Evolutionary conservation across 1,284 basidiomycete species (phyloP), one percentile per base, ranked within the genome.

Genomic region (Melampsora abietis-canadensis): DNA sequence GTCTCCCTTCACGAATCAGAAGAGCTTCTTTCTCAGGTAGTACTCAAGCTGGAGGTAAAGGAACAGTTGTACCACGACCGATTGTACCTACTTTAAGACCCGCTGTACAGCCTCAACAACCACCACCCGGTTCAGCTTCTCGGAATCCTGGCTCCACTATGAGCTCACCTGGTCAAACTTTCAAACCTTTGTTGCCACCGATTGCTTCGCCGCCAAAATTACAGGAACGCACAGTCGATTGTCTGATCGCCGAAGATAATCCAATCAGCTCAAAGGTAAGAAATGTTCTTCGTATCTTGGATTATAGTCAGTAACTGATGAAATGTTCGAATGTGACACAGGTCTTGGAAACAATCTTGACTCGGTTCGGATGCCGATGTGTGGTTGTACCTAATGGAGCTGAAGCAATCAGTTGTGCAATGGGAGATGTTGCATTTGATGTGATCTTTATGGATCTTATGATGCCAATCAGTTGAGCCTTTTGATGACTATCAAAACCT

Each of bases 181-280:
- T 57, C 72, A 57, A 76, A 76, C 14, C 77, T 77, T 44, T n/a
- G 30, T 63, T 76, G 17, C 60, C 77, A 17, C 76, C 77, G 10
- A 74, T 78, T 34, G 77, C 76, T 27, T 67, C 88, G 5, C 31
- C 51, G 8, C 54, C 46, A 14, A 47, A 63, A 8, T 12, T 68
- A n/a, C 70, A 70, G 34, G 64, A 68, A 37, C 68, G 80, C 44
- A 80, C 89, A 21, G 88, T 98, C 68, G 94, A 92, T 24, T 94
- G 93, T 79, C 83, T 99, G 46, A 86, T 99, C 62, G 96, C 94
- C 0, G 96, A 98, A 81, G 94, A 98, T 81, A 98, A 98, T 80
- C 95, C 95, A 0, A 96, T 80, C 94, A 79, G 94, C 92, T 0
- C 92, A 90, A 69, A 95, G 94, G 40, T 31, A 19, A 7, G 40